phyloP scores from a whole-genome alignment of 768 basidiomycete genomes.

The Leccinum variicolor region DNA sequence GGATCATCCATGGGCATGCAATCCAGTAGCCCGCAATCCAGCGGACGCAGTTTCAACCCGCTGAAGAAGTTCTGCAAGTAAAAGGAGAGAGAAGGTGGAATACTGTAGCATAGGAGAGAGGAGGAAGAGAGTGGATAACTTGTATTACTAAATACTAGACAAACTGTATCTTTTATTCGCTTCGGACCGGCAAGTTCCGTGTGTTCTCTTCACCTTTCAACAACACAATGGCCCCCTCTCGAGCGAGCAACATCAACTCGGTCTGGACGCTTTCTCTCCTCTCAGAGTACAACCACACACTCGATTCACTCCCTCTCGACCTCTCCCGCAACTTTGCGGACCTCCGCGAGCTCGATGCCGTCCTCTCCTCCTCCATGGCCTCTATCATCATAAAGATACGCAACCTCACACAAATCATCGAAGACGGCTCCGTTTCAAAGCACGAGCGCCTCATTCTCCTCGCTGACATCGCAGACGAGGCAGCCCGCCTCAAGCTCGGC shows the following conservation, averaged over 20 bases:
- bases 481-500: conserved; percentile 83
- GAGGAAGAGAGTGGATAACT: not conserved
- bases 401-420: conserved; percentile 71
- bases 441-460: conserved; percentile 84
- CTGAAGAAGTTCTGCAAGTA: conserved; percentile 37
- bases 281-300: conserved; percentile 83
- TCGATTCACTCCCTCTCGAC: conserved; percentile 91
- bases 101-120: not conserved
- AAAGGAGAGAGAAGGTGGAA: conserved; percentile 1
- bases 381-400: conserved; percentile 80
- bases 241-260: conserved; percentile 36
- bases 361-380: conserved; percentile 84
- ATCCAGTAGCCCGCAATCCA: conserved; percentile 22
- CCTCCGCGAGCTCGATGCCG: conserved; percentile 97
- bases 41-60: conserved; percentile 25
- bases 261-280: conserved; percentile 69
- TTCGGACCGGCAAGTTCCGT: conserved; percentile 32
- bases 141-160: conserved; percentile 1
- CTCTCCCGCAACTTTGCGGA: conserved; percentile 94
- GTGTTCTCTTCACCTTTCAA: not conserved
- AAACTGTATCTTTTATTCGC: conserved; percentile 15
- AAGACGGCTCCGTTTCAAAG: conserved; percentile 52
- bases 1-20: conserved; percentile 27
- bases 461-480: conserved; percentile 93
- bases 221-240: conserved; percentile 35